Evolutionary conservation across 1,139 yeast genomes (phyloP), one percentile per base, ranked within the genome.

Genomic region (Debaryomyces psychrophilus): DNA sequence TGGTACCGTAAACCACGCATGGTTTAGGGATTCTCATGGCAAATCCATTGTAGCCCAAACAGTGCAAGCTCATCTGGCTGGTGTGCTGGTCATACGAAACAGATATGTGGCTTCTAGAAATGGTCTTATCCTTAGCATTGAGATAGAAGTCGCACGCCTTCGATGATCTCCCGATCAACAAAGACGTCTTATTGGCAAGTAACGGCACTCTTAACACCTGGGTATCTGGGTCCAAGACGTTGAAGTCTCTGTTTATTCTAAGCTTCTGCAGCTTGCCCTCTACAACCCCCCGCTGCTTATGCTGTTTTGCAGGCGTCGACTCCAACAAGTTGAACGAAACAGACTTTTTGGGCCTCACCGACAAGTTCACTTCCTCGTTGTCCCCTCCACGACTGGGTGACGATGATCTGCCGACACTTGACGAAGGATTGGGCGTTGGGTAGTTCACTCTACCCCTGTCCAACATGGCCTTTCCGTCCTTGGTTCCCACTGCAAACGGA

Each of bases 1-100:
- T 58, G 12, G 69, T 57, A 15, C 67, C 64, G 47, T 58, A 60
- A 6, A 73, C 74, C 26, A 59, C 59, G 50, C 79, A 75, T 14
- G 72, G 61, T 46, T 66, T 66, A 1, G 92, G 92, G 41, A 87
- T 76, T 8, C 79, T 73, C 29, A 87, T 76, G 17, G 79, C 80
- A 48, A 85, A 67, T 4, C 95, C 95, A 58, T 87, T 87, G 68
- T 81, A 77, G 1, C 95, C 95, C 49, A 81, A 59, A 59, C 95
- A 87, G 39, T 73, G 75, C 45, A 87, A 62, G 5, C 54, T 62
- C 55, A 62, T 70, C 45, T 55, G 62, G 36, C 61, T 58, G 5
- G 54, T 50, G 38, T 59, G 55, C 8, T 28, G 17, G 18, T 28
- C 41, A 49, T 65, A 62, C 33, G 61, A 55, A 12, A 72, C 54